Evolutionary conservation across 768 basidiomycete species (phyloP).

Genomic region (Phylloporus arenicola): DNA sequence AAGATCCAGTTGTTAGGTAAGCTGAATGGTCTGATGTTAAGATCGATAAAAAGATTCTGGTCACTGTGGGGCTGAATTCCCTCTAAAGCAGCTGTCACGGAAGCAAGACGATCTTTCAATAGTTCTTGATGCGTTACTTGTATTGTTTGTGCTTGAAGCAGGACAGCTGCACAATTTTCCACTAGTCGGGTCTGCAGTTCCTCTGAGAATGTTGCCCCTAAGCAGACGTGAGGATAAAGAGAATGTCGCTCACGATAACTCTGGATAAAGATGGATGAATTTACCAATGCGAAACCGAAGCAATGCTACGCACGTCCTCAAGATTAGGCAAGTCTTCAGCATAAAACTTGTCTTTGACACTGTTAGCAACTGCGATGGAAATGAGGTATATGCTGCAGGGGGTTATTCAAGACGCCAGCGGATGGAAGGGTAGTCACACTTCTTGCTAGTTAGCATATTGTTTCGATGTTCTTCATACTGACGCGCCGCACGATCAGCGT

Average conservation of each 20-base stretch:
- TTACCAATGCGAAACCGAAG: constrained; percentile 5
- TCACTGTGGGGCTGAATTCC: constrained; percentile 55
- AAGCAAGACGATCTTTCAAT: constrained; percentile 46
- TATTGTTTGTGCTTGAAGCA: constrained; percentile 55
- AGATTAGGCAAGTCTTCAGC: constrained; percentile 59
- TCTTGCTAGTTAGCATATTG: constrained; percentile 80
- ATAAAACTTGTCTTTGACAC: constrained; percentile 65
- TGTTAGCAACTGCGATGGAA: constrained; percentile 65
- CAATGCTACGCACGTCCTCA: constrained; percentile 55
- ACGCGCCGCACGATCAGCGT: constrained; percentile 66
- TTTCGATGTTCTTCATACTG: constrained; percentile 71
- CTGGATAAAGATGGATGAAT: constrained; percentile 38
- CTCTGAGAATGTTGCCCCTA: constrained; percentile 40
- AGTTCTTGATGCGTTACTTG: constrained; percentile 54
- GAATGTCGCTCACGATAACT: constrained; percentile 52
- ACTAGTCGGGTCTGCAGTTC: constrained; percentile 62
- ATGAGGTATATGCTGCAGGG: constrained; percentile 59
- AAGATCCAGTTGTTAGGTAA: constrained; percentile 66
- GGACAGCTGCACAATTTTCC: constrained; percentile 46
- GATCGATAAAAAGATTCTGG: constrained; percentile 65
- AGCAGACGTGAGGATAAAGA: background rate
- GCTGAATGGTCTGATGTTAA: constrained; percentile 63
- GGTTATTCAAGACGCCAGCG: background rate
- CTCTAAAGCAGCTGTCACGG: constrained; percentile 44
- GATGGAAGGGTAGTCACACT: constrained; percentile 39